Percentiles rank a stretch among this genome's conserved stretches.
Conservation (phyloP, 1,139 yeast species). For the Nakaseomyces uthaithaninus region DNA sequence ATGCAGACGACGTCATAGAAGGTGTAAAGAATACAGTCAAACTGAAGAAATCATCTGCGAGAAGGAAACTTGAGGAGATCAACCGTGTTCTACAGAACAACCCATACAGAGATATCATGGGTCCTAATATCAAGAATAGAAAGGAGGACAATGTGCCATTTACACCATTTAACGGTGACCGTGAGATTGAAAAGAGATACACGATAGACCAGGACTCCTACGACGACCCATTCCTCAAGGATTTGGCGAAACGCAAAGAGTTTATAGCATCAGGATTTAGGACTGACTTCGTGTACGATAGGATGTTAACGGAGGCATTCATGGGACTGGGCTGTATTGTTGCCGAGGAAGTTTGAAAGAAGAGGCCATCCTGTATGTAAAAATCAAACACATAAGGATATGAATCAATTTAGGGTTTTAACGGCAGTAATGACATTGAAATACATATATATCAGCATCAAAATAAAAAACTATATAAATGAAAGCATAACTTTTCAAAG, state of each 20-base stretch:
- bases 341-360: conserved; percentile 47
- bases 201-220: conserved; percentile 38
- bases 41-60: conserved; percentile 54
- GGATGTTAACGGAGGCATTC: conserved; percentile 82
- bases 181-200: conserved; percentile 45
- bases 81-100: conserved; percentile 37
- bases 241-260: conserved; percentile 55
- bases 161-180: conserved; percentile 91
- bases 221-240: conserved; percentile 54
- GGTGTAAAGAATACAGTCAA: conserved; percentile 51
- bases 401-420: no score
- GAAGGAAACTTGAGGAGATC: conserved; percentile 59
- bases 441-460: no score
- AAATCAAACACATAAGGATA: conserved; percentile 6
- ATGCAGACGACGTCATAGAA: conserved; percentile 37
- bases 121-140: conserved; percentile 13
- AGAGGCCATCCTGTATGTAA: background rate
- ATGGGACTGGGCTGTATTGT: conserved; percentile 80
- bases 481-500: no score
- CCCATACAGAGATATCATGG: conserved; percentile 23
- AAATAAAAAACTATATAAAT: no score
- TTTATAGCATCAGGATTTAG: conserved; percentile 84
- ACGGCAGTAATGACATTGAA: no score
- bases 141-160: conserved; percentile 46
- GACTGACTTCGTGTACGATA: conserved; percentile 56